These are phyloP conservation scores for Acanthamoeba rhysodes DNA, from an alignment of 208 protist species.

Conservation along the genomic window DNA sequence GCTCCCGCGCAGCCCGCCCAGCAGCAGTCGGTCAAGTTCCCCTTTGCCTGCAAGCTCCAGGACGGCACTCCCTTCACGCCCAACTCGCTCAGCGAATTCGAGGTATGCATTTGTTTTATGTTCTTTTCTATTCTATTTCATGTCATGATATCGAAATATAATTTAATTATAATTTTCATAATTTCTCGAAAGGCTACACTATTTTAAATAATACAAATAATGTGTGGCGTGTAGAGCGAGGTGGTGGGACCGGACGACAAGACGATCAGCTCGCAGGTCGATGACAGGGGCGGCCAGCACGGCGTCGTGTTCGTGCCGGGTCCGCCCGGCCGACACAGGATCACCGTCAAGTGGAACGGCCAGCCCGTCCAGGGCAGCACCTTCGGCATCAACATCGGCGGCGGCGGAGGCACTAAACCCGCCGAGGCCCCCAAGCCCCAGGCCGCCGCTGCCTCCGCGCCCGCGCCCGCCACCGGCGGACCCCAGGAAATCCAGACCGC, in stretches of 20 bases:
- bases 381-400: constrained; percentile 75
- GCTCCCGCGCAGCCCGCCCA: background rate
- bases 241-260: constrained; percentile 61
- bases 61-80: constrained; percentile 54
- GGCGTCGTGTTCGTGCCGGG: constrained; percentile 62
- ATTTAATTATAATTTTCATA: too few relatives aligned
- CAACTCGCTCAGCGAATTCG: constrained; percentile 33
- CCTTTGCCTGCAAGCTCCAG: constrained; percentile 38
- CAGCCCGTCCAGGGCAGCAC: constrained; percentile 77
- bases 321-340: constrained; percentile 57
- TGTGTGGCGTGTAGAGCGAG: constrained; percentile 4
- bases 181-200: too few relatives aligned
- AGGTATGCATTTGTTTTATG: background rate
- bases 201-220: too few relatives aligned
- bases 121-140: too few relatives aligned
- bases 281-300: constrained; percentile 48
- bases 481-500: constrained; percentile 24
- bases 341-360: constrained; percentile 61
- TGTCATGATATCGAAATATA: too few relatives aligned
- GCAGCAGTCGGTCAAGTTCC: constrained; percentile 51
- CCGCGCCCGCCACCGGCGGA: constrained; percentile 26
- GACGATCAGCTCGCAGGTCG: constrained; percentile 22
- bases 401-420: background rate
- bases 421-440: background rate
- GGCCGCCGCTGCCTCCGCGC: constrained; percentile 38